Evolutionary conservation across 805 yeast genomes (phyloP).

Genomic region (Cephaloascus albidus): DNA sequence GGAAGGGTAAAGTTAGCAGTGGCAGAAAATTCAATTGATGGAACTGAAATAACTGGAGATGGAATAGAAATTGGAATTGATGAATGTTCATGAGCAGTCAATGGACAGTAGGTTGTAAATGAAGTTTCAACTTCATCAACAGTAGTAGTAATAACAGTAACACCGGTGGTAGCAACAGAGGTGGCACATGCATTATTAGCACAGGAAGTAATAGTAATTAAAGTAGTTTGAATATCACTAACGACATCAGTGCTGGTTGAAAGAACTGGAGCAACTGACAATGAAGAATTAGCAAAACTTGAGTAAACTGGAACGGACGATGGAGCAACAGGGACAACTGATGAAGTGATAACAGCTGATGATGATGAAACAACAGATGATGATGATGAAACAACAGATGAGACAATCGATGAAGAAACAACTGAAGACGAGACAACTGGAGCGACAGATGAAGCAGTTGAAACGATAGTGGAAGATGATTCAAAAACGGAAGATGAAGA

Average conservation of each 20-base stretch:
- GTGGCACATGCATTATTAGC: conserved; percentile 7
- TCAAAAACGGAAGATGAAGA: neutral
- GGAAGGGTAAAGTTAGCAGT: neutral
- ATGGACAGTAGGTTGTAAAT: conserved; percentile 17
- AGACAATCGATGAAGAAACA: neutral
- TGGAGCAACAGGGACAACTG: neutral
- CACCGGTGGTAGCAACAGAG: conserved; percentile 9
- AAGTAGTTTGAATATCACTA: conserved; percentile 5
- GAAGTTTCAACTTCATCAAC: conserved; percentile 11
- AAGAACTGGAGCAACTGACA: neutral
- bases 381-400: neutral
- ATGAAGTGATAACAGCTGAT: neutral
- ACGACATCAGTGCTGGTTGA: neutral
- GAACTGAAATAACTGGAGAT: conserved; percentile 1
- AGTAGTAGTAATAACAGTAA: conserved; percentile 11
- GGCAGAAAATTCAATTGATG: neutral
- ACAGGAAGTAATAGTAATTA: conserved; percentile 12
- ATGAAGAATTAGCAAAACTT: neutral
- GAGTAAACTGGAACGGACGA: neutral
- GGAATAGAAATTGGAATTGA: neutral
- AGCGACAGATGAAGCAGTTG: neutral
- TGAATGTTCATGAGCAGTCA: conserved; percentile 3
- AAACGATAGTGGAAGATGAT: neutral
- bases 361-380: neutral
- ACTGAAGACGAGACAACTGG: neutral